Base-by-base conservation (phyloP, 345 rosid species). In the Hypericum androsaemum region DNA sequence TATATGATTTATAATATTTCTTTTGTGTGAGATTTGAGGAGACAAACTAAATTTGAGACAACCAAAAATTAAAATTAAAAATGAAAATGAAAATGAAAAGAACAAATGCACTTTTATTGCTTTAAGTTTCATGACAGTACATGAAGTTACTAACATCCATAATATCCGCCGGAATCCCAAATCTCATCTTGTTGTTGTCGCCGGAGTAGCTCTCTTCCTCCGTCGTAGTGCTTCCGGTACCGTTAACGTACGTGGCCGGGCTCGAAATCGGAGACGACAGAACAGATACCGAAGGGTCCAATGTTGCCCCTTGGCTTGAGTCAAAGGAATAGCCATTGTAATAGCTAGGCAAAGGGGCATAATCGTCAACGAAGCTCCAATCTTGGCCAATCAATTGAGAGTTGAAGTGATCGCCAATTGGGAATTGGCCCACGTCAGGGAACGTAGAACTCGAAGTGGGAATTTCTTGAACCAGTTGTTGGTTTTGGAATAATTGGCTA, bases 131-230 rank as follows among this genome's bases (percentile, higher is more conserved):
- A 22, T 22, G 32, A 22, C 32, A 22, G 32, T 74, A 74, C 79
- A 83, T 71, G 72, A 81, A 74, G 43, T 57, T 77, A 67, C 72
- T 70, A 49, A 65, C 85, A 52, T 84, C 80, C 61, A 82, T 68
- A 40, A 79, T 54, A 46, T 32, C 22, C 41, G 80, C 84, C 0
- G 80, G 67, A 58, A 84, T 61, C 64, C 80, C 86, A 56, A 82
- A 79, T 74, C 73, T 76, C 54, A 77, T 62, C 52, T 77, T 44
- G 50, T 70, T 59, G 71, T 79, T 44, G 52, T 70, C 57, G 71
- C 92, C 84, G 66, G 85, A 77, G 46, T 76, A 74, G 67, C 90
- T 90, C 50, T 84, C 96, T 61, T 82, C 97, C 41, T 86, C 97
- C 61, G 84, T 90, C 37, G 76, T 74, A 22, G 47, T 14, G 61